Evolutionary conservation across 2,329 filamentous ascomycete species (phyloP).

Genomic region (Bipolaris gigantea): DNA sequence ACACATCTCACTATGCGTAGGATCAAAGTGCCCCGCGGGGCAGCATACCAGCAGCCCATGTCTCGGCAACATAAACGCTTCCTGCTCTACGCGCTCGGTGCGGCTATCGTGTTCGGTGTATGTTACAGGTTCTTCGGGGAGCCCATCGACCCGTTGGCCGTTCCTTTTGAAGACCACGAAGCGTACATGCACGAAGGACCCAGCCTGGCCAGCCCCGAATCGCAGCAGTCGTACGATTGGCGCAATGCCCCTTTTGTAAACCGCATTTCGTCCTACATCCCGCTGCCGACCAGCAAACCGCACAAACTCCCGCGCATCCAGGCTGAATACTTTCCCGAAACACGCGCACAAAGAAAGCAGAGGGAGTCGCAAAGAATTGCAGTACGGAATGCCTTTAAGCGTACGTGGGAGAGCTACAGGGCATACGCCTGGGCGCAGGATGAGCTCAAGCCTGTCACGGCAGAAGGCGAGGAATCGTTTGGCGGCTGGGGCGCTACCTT

Average conservation of each 20-base stretch:
- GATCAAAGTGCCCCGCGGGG: constrained; percentile 32
- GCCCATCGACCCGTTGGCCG: constrained; percentile 34
- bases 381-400: constrained; percentile 48
- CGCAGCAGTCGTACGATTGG: constrained; percentile 45
- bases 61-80: constrained; percentile 36
- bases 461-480: constrained; percentile 46
- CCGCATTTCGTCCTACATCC: constrained; percentile 39
- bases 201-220: constrained; percentile 18
- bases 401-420: constrained; percentile 50
- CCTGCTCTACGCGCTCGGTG: constrained; percentile 30
- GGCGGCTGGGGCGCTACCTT: constrained; percentile 54
- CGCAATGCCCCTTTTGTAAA: constrained; percentile 47
- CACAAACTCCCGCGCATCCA: constrained; percentile 48
- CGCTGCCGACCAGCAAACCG: constrained; percentile 44
- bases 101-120: constrained; percentile 28
- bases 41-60: constrained; percentile 29
- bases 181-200: constrained; percentile 38
- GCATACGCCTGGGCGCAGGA: constrained; percentile 51
- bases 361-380: constrained; percentile 39
- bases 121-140: constrained; percentile 33
- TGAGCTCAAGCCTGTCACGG: constrained; percentile 50
- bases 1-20: constrained; percentile 29
- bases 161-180: constrained; percentile 34
- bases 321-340: constrained; percentile 43
- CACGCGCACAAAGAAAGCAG: constrained; percentile 24